Evolutionary conservation across 2,329 filamentous ascomycete genomes (phyloP).

Genomic region (Xylariaceae sp.): DNA sequence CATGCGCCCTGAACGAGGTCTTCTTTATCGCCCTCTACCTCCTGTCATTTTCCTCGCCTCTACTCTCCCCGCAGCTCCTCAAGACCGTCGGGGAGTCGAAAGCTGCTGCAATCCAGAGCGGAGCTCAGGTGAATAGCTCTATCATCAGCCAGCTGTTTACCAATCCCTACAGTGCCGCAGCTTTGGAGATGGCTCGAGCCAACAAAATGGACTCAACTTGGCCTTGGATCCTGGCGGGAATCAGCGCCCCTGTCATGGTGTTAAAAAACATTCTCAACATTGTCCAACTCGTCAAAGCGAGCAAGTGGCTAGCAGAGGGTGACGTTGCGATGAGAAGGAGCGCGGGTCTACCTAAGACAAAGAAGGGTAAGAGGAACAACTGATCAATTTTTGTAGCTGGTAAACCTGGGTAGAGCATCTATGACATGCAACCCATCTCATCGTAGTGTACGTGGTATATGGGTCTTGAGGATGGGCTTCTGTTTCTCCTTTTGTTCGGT

Average conservation of each 20-base stretch:
- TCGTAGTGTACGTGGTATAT: constrained; percentile 1
- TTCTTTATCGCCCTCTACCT: constrained; percentile 99
- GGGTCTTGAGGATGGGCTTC: background rate
- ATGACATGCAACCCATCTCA: constrained; percentile 6
- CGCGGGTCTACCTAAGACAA: constrained; percentile 58
- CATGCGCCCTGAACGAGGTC: constrained; percentile 89
- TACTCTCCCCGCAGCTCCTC: constrained; percentile 83
- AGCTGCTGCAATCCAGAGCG: constrained; percentile 62
- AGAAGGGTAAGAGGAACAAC: constrained; percentile 33
- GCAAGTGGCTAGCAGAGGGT: constrained; percentile 90
- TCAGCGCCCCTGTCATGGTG: constrained; percentile 86
- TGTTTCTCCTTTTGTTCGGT: constrained; percentile 12
- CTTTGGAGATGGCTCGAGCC: constrained; percentile 87
- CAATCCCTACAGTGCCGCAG: constrained; percentile 89
- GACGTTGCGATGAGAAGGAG: constrained; percentile 71
- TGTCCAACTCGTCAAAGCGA: constrained; percentile 91
- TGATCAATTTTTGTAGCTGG: constrained; percentile 9
- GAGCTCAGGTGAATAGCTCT: constrained; percentile 72
- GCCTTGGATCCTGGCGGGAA: constrained; percentile 73
- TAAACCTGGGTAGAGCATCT: background rate
- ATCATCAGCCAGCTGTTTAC: constrained; percentile 78
- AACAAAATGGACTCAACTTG: constrained; percentile 85
- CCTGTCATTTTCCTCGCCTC: constrained; percentile 92
- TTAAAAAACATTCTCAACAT: constrained; percentile 94
- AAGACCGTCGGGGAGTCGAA: constrained; percentile 62